Evolutionary conservation across 2,329 filamentous ascomycete species (phyloP), one percentile per base, ranked within the genome.

Genomic region (Colletotrichum cereale): DNA sequence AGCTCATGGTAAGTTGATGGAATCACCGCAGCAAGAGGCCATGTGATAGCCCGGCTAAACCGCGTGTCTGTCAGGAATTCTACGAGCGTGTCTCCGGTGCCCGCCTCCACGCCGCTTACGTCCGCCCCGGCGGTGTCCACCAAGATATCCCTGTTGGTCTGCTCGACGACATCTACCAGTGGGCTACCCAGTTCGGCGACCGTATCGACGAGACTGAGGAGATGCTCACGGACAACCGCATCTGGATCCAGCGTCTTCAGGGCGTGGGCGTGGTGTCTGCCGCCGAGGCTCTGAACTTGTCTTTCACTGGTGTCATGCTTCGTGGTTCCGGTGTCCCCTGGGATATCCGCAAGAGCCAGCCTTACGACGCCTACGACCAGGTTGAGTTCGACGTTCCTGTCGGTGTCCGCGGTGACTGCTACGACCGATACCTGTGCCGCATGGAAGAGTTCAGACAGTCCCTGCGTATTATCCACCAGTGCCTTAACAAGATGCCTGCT

Each of bases 371-470:
- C 71, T 99, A 99, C 81, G 96, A 95, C 84, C 89, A 97, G 85
- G 96, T 99, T 71, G 97, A 99, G 78, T 99, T 99, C 78, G 96
- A 99, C 79, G 94, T 99, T 2, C 96, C 97, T 44, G 96, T 99
- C 48, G 96, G 96, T 78, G 89, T 95, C 77, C 97, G 98, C 81
- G 96, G 96, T 76, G 96, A 99, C 87, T 99, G 96, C 89, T 99
- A 99, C 86, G 96, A 99, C 85, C 93, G 96, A 79, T 99, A 99
- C 82, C 90, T 99, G 74, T 98, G 95, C 90, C 94, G 96, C 79
- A 99, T 99, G 96, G 96, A 98, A 84, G 96, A 99, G 86, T 99
- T 99, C 90, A 91, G 96, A 76, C 97, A 99, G 85, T 97, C 94
- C 31, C 92, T 99, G 73, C 93, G 96, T 79, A 99, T 99, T 84